phyloP scores from a whole-genome alignment of 163 green algal species.

The Scenedesmus sp. region DNA sequence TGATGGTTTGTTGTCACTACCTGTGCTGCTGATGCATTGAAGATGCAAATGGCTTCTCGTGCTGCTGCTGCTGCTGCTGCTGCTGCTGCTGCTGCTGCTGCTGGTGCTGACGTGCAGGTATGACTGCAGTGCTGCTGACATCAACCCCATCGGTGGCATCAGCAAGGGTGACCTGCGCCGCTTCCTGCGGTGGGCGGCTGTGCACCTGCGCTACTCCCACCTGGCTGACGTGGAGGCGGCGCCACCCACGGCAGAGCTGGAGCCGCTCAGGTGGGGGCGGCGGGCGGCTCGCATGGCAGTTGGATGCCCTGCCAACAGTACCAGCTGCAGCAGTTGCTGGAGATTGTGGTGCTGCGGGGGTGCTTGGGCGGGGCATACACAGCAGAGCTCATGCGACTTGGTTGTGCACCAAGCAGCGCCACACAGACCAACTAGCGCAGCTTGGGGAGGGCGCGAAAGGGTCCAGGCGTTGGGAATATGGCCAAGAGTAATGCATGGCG shows the following conservation, averaged over 20 bases:
- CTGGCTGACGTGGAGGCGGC: slow-evolving; percentile 89
- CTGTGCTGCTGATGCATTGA: neutral
- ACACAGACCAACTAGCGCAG: no score
- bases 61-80: neutral
- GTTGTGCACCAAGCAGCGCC: no score
- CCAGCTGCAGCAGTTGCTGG: neutral
- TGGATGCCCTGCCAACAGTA: neutral
- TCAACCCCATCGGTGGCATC: slow-evolving; percentile 97
- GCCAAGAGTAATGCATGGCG: no score
- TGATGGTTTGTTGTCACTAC: no score
- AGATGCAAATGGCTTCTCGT: no score
- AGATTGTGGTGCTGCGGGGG: neutral
- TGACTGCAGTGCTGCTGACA: slow-evolving; percentile 95
- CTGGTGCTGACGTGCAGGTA: slow-evolving; percentile 65
- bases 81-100: neutral
- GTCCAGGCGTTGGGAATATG: no score
- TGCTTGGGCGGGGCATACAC: no score
- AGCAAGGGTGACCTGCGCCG: slow-evolving; percentile 86
- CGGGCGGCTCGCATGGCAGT: neutral
- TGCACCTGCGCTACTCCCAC: slow-evolving; percentile 84
- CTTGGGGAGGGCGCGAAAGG: no score
- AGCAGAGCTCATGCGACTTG: no score
- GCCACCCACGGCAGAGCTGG: slow-evolving; percentile 95
- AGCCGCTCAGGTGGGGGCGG: slow-evolving; percentile 83
- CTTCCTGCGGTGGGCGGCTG: slow-evolving; percentile 94